Base-by-base conservation (phyloP, 1,284 basidiomycete species). In the Xerocomus nothofagi region DNA sequence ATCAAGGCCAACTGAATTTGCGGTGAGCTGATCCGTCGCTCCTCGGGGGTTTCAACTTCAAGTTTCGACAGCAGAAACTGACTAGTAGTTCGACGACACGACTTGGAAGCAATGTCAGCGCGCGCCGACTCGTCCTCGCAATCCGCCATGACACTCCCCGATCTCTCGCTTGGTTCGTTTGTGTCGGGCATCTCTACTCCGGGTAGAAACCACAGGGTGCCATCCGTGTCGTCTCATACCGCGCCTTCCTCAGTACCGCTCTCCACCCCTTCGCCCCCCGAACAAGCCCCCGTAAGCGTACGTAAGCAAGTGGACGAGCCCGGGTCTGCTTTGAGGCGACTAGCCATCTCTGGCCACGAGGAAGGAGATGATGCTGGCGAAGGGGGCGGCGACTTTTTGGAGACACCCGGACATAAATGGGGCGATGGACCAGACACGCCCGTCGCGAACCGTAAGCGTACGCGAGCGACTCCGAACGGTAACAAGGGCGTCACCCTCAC, bases 401-500 rank as follows among this genome's bases (percentile, higher is more conserved):
- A 80, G 49, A 81, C 79, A 0, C 78, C 80, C 3, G 78, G 71
- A n/a, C 74, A 77, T 50, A 76, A 73, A 55, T 79, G 75, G 73
- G 72, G 66, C 1, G 81, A 82, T 43, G 73, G 62, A 12, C 69
- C 74, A 3, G 78, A 77, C 29, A 78, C 78, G 3, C 78, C 81
- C 20, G 59, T 73, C 32, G 66, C 73, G 5, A 66, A 71, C 15
- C 74, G 76, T 26, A 72, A 45, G 73, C 73, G 63, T 68, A 70
- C 45, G 58, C 70, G 77, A 53, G 70, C 72, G n/a, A 73, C 73
- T 21, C 57, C 66, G 14, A 71, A 72, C 10, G 71, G 65, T 3
- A 70, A 74, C 32, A 88, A 88, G 64, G 81, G 79, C 1, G 79
- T 75, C 3, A 83, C 88, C 23, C 74, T 96, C 58, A 95, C 93